Conservation (phyloP, 139 green algal genomes). For the Chlamydomonas asymmetrica region DNA sequence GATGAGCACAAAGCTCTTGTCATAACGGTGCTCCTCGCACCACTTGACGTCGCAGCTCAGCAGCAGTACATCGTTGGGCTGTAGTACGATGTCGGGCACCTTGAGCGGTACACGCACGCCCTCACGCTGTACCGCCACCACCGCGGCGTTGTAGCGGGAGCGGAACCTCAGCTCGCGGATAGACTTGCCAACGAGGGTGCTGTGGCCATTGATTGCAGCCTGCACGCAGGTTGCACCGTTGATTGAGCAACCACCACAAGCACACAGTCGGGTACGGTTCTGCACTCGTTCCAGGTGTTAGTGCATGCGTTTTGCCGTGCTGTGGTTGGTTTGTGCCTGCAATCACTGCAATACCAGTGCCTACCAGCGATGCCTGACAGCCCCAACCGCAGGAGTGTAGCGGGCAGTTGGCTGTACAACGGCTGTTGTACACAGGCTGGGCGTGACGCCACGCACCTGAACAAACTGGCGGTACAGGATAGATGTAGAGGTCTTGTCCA, state of each 20-base stretch:
- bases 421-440: too few species aligned
- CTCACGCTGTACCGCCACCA: constrained; percentile 73
- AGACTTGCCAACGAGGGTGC: constrained; percentile 22
- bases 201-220: constrained; percentile 25
- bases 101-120: constrained; percentile 21
- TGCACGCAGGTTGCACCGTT: too few species aligned
- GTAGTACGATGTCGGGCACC: constrained; percentile 69
- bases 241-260: too few species aligned
- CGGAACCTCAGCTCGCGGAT: constrained; percentile 71
- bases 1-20: constrained; percentile 31
- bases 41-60: constrained; percentile 40
- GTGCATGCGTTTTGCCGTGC: too few species aligned
- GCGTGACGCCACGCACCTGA: too few species aligned
- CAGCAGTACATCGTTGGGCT: constrained; percentile 67
- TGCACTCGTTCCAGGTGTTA: too few species aligned
- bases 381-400: too few species aligned
- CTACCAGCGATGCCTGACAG: too few species aligned
- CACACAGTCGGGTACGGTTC: too few species aligned
- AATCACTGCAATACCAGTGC: too few species aligned
- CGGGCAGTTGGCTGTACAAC: too few species aligned
- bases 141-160: constrained; percentile 71
- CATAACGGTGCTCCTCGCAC: constrained; percentile 18
- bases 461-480: constrained; percentile 30
- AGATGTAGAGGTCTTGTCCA: constrained; percentile 25
- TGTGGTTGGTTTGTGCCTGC: too few species aligned